Percentiles rank a stretch among this genome's conserved stretches.
Conservation (phyloP, 1,284 basidiomycete genomes). For the Meira nashicola region DNA sequence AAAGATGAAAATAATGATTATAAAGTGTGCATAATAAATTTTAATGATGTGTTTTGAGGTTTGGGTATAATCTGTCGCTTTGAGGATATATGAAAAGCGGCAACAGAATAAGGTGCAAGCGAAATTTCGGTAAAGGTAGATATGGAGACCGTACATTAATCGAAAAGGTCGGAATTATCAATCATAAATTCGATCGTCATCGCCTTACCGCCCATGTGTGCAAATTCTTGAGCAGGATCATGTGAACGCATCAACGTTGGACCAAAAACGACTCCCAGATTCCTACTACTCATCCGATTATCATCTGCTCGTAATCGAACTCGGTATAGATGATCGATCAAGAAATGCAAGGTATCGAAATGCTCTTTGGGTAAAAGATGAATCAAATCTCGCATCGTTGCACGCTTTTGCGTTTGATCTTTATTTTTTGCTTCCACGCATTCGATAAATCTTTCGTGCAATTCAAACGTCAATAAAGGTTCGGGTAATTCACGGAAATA, state of each 20-base stretch:
- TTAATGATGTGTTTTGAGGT: no score
- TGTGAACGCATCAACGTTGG: conserved; percentile 88
- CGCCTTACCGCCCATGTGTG: conserved; percentile 93
- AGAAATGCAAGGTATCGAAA: conserved; percentile 72
- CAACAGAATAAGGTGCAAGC: no score
- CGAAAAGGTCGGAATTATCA: conserved; percentile 17
- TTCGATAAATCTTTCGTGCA: conserved; percentile 79
- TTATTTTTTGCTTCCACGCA: conserved; percentile 18
- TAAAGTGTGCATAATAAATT: conserved; percentile 12
- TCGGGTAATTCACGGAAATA: conserved; percentile 89
- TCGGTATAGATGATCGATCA: conserved; percentile 78
- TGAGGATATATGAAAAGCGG: no score
- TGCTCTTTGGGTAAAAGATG: conserved; percentile 77
- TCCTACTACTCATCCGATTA: conserved; percentile 92
- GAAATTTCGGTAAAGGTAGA: no score
- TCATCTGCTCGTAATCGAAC: conserved; percentile 55
- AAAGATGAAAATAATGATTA: conserved; percentile 7
- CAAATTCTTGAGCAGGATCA: conserved; percentile 82
- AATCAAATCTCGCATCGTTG: conserved; percentile 61
- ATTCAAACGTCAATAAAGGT: conserved; percentile 81
- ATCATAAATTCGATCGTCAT: conserved; percentile 59
- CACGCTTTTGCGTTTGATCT: conserved; percentile 14
- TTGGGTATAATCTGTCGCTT: no score
- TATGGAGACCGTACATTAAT: neutral
- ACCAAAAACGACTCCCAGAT: conserved; percentile 98